These are phyloP conservation scores for Backusella australiensis DNA, from an alignment of 192 early-diverging fungal genomes.

Conservation along the genomic window DNA sequence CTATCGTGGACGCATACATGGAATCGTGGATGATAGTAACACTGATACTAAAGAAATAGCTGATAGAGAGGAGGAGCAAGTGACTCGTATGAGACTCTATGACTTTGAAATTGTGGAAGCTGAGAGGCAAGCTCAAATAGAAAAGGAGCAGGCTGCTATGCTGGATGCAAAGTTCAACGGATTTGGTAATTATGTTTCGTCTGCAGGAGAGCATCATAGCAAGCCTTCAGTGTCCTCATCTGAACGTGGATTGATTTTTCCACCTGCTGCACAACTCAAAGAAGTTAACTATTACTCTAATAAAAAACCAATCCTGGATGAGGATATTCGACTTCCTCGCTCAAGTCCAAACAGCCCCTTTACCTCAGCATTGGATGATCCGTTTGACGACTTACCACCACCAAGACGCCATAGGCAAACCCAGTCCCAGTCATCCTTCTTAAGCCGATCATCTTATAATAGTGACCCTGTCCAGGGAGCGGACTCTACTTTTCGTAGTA, in stretches of 20 bases:
- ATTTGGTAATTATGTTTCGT: slow-evolving; percentile 26
- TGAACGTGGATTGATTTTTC: not conserved
- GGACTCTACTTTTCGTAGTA: slow-evolving; percentile 10
- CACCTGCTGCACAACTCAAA: not conserved
- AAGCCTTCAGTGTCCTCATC: not conserved
- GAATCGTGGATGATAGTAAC: slow-evolving; percentile 21
- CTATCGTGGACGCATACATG: slow-evolving; percentile 24
- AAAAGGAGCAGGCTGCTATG: slow-evolving; percentile 19
- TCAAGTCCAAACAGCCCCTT: not conserved
- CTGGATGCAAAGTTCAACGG: slow-evolving; percentile 28
- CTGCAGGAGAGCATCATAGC: not conserved
- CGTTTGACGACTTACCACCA: slow-evolving; percentile 18
- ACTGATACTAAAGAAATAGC: slow-evolving; percentile 7
- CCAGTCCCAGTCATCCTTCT: slow-evolving; percentile 27
- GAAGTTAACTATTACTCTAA: not conserved
- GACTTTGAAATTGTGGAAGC: slow-evolving; percentile 34
- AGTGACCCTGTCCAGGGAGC: not conserved
- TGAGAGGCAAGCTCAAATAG: not conserved
- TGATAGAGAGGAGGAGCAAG: slow-evolving; percentile 7
- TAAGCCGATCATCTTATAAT: slow-evolving; percentile 2
- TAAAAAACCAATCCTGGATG: not conserved
- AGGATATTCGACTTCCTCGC: not conserved
- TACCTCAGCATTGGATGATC: slow-evolving; percentile 14
- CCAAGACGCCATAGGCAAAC: slow-evolving; percentile 13
- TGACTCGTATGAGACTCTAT: slow-evolving; percentile 15